Conservation (phyloP, 768 basidiomycete species). For the Trametes sanguinea region DNA sequence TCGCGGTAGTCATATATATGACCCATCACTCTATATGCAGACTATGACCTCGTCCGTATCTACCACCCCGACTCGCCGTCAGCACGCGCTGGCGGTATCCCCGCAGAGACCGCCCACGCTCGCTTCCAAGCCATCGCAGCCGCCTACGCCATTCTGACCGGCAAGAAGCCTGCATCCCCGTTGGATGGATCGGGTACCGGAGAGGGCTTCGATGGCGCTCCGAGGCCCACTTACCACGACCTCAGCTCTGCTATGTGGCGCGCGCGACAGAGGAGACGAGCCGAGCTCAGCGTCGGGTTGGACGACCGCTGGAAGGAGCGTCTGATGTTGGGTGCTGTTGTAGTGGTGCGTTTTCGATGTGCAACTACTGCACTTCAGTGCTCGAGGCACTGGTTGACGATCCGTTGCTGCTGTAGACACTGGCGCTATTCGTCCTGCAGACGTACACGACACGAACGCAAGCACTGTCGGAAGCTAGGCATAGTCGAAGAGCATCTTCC, state of each 20-base stretch:
- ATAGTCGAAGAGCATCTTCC: not conserved
- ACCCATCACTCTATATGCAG: conserved; percentile 36
- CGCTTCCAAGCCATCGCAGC: conserved; percentile 69
- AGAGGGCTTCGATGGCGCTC: not conserved
- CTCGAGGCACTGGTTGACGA: not conserved
- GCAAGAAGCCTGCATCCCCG: conserved; percentile 37
- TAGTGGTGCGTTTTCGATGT: conserved; percentile 42
- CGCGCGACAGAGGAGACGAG: conserved; percentile 35
- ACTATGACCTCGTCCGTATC: conserved; percentile 77
- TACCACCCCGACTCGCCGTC: conserved; percentile 74
- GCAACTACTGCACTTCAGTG: no score
- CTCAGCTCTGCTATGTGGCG: conserved; percentile 44
- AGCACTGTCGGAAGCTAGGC: conserved; percentile 21
- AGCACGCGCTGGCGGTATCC: conserved; percentile 36
- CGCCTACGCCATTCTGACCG: conserved; percentile 67
- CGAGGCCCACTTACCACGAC: conserved; percentile 26
- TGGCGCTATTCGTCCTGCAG: conserved; percentile 30
- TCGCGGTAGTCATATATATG: not conserved
- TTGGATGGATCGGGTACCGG: conserved; percentile 25
- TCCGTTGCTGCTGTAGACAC: conserved; percentile 14
- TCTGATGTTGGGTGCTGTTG: conserved; percentile 54
- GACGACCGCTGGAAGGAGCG: conserved; percentile 73
- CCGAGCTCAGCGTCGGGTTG: conserved; percentile 48
- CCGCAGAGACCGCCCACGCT: conserved; percentile 55
- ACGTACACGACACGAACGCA: conserved; percentile 28